Percentiles rank a stretch among this genome's conserved stretches.
phyloP scores from a whole-genome alignment of 345 rosid species.

The Populus simonii region DNA sequence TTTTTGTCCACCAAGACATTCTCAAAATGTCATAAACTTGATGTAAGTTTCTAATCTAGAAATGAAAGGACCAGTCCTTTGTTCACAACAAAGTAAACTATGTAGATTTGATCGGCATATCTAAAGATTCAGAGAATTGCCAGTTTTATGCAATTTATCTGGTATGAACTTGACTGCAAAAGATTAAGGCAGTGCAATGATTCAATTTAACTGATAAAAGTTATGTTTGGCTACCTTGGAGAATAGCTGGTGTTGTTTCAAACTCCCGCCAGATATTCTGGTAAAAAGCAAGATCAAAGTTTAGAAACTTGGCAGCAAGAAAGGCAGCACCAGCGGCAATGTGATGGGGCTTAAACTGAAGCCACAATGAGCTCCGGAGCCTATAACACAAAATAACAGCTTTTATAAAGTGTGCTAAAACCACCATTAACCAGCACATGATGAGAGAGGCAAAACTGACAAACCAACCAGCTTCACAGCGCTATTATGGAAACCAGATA shows the following conservation, averaged over 20 bases:
- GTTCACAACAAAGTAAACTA: neutral
- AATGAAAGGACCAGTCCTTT: neutral
- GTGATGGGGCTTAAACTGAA: slow-evolving; percentile 73
- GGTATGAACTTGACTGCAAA: neutral
- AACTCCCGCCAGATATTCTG: slow-evolving; percentile 69
- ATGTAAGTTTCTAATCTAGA: neutral
- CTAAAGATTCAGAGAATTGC: neutral
- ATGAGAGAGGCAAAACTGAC: slow-evolving; percentile 8
- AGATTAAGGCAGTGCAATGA: neutral
- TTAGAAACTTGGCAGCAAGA: slow-evolving; percentile 64
- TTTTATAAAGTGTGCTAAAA: neutral
- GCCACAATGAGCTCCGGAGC: slow-evolving; percentile 84
- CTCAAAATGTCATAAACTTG: neutral
- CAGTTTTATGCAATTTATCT: neutral
- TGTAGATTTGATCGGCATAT: neutral
- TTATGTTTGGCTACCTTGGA: slow-evolving; percentile 46
- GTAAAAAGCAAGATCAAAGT: slow-evolving; percentile 48
- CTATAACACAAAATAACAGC: slow-evolving; percentile 37
- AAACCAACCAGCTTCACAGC: slow-evolving; percentile 27
- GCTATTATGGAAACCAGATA: slow-evolving; percentile 14
- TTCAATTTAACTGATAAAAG: neutral
- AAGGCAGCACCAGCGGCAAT: slow-evolving; percentile 84
- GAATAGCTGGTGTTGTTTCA: slow-evolving; percentile 55
- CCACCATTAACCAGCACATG: slow-evolving; percentile 1
- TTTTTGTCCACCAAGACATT: neutral